phyloP scores from a whole-genome alignment of 2,329 filamentous ascomycete species.

The Aureobasidium leucospermi region DNA sequence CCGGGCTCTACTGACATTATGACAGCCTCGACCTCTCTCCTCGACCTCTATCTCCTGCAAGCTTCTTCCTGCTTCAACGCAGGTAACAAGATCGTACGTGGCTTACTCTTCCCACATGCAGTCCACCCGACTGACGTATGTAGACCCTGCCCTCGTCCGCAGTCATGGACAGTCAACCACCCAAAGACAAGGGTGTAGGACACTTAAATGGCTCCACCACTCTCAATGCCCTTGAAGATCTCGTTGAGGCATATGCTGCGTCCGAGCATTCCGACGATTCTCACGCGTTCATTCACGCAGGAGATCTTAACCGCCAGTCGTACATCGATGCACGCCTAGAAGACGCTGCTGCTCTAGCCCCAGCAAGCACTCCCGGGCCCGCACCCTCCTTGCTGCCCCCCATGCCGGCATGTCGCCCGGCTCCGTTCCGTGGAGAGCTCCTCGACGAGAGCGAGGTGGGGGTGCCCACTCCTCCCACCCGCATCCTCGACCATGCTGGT shows the following conservation, averaged over 20 bases:
- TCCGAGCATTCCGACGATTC: neutral
- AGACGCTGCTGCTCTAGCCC: neutral
- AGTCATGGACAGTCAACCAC: neutral
- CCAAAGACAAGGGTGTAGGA: neutral
- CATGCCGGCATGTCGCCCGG: neutral
- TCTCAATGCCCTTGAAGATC: neutral
- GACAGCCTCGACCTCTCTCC: neutral
- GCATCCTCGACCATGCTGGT: neutral
- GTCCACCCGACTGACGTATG: neutral
- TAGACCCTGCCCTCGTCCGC: neutral
- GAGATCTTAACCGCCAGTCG: neutral
- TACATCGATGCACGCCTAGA: neutral
- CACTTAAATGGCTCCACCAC: neutral
- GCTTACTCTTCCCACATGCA: no score
- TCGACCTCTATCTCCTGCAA: constrained; percentile 3
- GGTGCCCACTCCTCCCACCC: constrained; percentile 1
- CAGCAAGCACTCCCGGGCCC: neutral
- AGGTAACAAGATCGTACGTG: neutral
- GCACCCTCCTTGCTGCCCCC: neutral
- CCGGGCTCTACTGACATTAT: neutral
- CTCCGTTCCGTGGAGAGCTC: neutral
- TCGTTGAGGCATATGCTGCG: constrained; percentile 3
- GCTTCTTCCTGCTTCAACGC: constrained; percentile 6
- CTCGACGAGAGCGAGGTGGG: neutral
- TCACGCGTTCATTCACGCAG: neutral